Conservation (phyloP, 2,329 filamentous ascomycete genomes). For the Erysiphe pulchra region DNA sequence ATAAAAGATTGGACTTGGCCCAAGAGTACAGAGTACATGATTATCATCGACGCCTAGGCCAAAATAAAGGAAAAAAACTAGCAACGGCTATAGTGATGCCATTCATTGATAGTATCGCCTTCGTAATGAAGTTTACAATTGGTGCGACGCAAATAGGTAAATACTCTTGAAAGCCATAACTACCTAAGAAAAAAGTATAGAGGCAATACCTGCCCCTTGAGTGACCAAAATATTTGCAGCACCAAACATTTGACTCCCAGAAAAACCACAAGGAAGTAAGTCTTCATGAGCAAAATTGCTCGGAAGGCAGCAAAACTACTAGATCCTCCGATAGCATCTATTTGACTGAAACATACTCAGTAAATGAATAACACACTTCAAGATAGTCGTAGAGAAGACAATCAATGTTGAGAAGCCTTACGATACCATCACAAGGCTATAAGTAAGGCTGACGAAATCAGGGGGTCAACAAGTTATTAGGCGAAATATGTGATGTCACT, state of each 20-base stretch:
- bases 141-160: neutral
- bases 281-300: neutral
- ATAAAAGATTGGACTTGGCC: no score
- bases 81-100: neutral
- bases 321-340: neutral
- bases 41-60: neutral
- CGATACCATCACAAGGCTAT: no score
- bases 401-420: no score
- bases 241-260: neutral
- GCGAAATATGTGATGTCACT: no score
- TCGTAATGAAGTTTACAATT: neutral
- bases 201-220: neutral
- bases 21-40: no score
- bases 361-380: neutral
- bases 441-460: no score
- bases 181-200: neutral
- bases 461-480: no score
- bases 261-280: neutral
- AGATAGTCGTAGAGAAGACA: neutral
- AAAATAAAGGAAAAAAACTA: neutral
- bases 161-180: neutral
- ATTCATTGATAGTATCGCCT: neutral
- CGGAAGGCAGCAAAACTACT: neutral
- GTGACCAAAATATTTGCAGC: neutral
- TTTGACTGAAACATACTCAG: no score